Conservation (phyloP, 2,329 filamentous ascomycete genomes). For the Ascomycota sp. region DNA sequence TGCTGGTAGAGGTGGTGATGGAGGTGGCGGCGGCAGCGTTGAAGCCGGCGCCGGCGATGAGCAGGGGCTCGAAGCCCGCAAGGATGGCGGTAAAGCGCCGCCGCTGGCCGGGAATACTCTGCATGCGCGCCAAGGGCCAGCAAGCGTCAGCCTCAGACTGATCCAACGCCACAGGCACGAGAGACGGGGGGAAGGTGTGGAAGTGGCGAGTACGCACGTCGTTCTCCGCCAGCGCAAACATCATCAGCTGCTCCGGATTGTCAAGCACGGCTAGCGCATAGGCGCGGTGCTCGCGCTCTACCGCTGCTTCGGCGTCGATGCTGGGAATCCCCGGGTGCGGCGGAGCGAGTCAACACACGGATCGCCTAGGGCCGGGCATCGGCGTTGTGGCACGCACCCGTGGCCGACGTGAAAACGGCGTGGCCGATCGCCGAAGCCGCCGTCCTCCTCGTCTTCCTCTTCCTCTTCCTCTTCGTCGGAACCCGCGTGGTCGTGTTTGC, state of each 20-base stretch:
- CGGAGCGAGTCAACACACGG: too few species aligned
- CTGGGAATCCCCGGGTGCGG: too few species aligned
- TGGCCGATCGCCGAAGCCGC: neutral
- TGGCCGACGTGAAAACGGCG: too few species aligned
- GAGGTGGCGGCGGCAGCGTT: too few species aligned
- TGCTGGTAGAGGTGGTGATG: too few species aligned
- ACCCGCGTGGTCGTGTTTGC: constrained; percentile 37
- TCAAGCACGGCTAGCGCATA: constrained; percentile 33
- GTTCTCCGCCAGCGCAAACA: constrained; percentile 31
- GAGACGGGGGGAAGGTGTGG: neutral
- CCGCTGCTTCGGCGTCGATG: too few species aligned
- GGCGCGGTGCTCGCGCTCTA: constrained; percentile 21
- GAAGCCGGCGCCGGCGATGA: constrained; percentile 1
- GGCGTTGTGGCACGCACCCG: too few species aligned
- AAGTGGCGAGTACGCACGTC: constrained; percentile 22
- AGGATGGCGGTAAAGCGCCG: constrained; percentile 35
- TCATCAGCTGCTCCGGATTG: constrained; percentile 36
- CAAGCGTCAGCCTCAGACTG: too few species aligned
- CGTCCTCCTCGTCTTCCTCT: constrained; percentile 10
- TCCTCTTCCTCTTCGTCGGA: too few species aligned
- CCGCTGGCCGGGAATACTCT: constrained; percentile 36
- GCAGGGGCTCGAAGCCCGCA: constrained; percentile 22
- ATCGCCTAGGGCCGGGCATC: too few species aligned
- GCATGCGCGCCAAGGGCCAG: too few species aligned
- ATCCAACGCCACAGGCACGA: too few species aligned